Percentiles rank a stretch among this genome's conserved stretches.
phyloP scores from a whole-genome alignment of 176 grass and related monocot species.

The Bothriochloa decipiens region DNA sequence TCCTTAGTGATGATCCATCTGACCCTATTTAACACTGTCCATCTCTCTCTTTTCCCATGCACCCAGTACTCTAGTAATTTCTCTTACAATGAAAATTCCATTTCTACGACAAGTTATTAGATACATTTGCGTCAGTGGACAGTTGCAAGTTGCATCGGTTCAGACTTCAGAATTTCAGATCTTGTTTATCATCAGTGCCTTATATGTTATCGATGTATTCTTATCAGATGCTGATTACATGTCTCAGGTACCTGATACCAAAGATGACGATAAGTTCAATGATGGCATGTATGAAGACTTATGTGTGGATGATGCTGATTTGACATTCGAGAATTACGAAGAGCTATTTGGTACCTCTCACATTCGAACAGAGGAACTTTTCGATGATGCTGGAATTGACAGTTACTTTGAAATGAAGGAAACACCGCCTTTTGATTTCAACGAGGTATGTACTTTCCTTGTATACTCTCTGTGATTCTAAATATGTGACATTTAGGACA shows the following conservation, averaged over 20 bases:
- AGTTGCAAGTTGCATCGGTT: background rate
- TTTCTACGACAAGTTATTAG: background rate
- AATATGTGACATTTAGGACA: background rate
- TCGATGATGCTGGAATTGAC: slow-evolving; percentile 92
- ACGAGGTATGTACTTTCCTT: slow-evolving; percentile 43
- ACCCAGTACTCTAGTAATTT: slow-evolving; percentile 1
- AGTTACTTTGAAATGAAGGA: slow-evolving; percentile 80
- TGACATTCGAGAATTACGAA: slow-evolving; percentile 93
- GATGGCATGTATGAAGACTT: slow-evolving; percentile 85
- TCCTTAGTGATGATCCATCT: background rate
- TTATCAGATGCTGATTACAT: slow-evolving; percentile 35
- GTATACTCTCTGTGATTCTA: background rate
- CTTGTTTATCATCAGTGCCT: background rate
- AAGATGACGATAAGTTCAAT: slow-evolving; percentile 56
- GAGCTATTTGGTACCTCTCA: slow-evolving; percentile 83
- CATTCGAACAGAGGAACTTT: slow-evolving; percentile 69
- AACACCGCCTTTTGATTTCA: slow-evolving; percentile 51
- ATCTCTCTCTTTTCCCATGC: background rate
- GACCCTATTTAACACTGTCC: background rate
- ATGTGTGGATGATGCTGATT: slow-evolving; percentile 63
- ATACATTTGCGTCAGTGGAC: background rate
- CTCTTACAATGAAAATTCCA: background rate
- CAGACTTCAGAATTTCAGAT: background rate
- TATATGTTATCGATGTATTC: slow-evolving; percentile 19
- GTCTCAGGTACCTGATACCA: slow-evolving; percentile 43